These are phyloP conservation scores for Penstemon barbatus DNA, from an alignment of 257 asterid species.

Conservation along the genomic window DNA sequence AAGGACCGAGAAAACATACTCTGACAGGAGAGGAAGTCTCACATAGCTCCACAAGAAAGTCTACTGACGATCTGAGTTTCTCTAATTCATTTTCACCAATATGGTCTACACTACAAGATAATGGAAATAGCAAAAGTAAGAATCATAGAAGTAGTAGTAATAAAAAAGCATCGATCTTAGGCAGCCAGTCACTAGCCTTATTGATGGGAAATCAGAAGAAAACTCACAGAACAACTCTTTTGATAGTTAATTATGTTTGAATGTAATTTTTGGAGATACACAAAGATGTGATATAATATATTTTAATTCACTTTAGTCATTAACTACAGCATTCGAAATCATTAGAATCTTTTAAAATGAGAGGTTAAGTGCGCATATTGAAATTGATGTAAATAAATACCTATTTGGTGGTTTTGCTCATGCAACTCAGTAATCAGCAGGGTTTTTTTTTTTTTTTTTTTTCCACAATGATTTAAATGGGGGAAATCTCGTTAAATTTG, in stretches of 20 bases:
- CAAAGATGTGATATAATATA: neutral
- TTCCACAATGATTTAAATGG: neutral
- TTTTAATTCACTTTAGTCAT: neutral
- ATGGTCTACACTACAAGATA: constrained; percentile 41
- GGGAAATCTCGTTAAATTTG: neutral
- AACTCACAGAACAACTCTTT: constrained; percentile 1
- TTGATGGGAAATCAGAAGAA: neutral
- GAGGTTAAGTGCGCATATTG: constrained; percentile 8
- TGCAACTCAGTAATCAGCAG: constrained; percentile 11
- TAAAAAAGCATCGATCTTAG: neutral
- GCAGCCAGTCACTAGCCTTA: neutral
- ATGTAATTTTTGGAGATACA: constrained; percentile 12
- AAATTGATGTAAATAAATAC: constrained; percentile 1
- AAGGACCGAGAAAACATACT: constrained; percentile 47
- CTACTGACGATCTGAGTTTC: constrained; percentile 74
- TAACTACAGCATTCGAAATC: neutral
- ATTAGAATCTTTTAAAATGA: neutral
- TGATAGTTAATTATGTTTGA: neutral
- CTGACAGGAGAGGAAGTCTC: constrained; percentile 48
- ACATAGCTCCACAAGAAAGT: constrained; percentile 92
- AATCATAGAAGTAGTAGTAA: neutral
- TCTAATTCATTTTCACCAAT: constrained; percentile 53
- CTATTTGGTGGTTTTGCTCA: constrained; percentile 14
- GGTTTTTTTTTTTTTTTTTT: neutral
- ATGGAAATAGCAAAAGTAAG: neutral